These are phyloP conservation scores for Grosmannia serpens DNA, from an alignment of 2,329 filamentous ascomycete species.

Conservation along the genomic window DNA sequence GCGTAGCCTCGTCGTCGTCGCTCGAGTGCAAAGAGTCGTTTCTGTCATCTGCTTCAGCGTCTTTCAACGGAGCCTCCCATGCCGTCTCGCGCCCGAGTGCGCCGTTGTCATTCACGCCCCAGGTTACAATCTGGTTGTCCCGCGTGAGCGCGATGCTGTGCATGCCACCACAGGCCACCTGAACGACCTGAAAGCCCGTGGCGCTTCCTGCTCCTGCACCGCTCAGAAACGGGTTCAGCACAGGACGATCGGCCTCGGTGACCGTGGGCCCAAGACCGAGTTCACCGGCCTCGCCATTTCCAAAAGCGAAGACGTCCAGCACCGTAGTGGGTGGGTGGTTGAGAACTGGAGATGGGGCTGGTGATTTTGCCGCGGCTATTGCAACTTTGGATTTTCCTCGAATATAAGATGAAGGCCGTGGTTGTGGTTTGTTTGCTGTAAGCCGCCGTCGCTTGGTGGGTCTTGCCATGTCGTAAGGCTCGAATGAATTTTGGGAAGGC, in stretches of 20 bases:
- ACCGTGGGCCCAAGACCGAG: slow-evolving; percentile 5
- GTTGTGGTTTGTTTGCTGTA: background rate
- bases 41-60: background rate
- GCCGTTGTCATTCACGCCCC: slow-evolving; percentile 60
- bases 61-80: slow-evolving; percentile 28
- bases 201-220: background rate
- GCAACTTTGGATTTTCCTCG: background rate
- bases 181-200: slow-evolving; percentile 29
- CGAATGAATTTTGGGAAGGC: background rate
- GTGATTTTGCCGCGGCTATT: background rate
- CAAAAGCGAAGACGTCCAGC: slow-evolving; percentile 7
- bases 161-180: slow-evolving; percentile 55
- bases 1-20: slow-evolving; percentile 26
- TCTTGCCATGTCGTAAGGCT: background rate
- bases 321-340: slow-evolving; percentile 1
- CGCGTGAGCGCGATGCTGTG: slow-evolving; percentile 53
- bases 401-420: background rate
- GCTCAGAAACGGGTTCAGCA: slow-evolving; percentile 3
- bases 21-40: slow-evolving; percentile 16
- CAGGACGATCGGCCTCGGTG: background rate
- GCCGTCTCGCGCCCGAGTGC: slow-evolving; percentile 51
- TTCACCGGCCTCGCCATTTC: slow-evolving; percentile 7
- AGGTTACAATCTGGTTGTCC: slow-evolving; percentile 55
- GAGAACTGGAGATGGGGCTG: background rate
- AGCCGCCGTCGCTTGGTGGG: background rate